These are phyloP conservation scores for Epichloe festucae DNA, from an alignment of 2,329 filamentous ascomycete genomes.

Conservation along the genomic window DNA sequence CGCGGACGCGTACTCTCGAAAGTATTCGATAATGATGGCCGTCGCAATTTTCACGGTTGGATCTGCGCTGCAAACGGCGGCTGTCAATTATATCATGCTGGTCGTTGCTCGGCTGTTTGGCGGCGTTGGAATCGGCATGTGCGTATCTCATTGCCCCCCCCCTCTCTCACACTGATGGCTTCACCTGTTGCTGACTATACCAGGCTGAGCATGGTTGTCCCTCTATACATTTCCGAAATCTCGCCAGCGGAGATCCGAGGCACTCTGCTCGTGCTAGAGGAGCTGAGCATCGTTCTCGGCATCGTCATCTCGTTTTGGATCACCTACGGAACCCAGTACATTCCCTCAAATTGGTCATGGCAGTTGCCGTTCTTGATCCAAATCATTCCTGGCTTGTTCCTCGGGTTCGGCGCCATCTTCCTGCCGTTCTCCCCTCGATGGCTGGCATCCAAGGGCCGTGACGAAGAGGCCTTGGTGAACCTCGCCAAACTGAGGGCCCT, in stretches of 20 bases:
- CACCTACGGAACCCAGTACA: slow-evolving; percentile 17
- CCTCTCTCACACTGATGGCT: background rate
- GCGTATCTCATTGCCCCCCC: background rate
- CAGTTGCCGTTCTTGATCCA: slow-evolving; percentile 18
- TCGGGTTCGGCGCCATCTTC: slow-evolving; percentile 13
- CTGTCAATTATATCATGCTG: slow-evolving; percentile 27
- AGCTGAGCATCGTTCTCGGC: slow-evolving; percentile 19
- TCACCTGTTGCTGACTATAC: background rate
- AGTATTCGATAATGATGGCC: slow-evolving; percentile 21
- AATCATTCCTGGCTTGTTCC: slow-evolving; percentile 14
- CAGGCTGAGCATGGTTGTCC: slow-evolving; percentile 22
- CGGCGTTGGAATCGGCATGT: slow-evolving; percentile 29
- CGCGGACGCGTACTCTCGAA: slow-evolving; percentile 20
- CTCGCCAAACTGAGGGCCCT: slow-evolving; percentile 13
- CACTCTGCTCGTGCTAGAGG: slow-evolving; percentile 29
- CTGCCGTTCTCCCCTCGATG: slow-evolving; percentile 17
- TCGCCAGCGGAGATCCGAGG: slow-evolving; percentile 35
- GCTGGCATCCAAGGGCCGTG: slow-evolving; percentile 14
- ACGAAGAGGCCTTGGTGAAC: slow-evolving; percentile 12
- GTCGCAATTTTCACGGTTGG: slow-evolving; percentile 26
- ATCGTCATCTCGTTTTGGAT: slow-evolving; percentile 21
- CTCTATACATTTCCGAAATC: slow-evolving; percentile 32
- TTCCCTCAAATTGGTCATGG: slow-evolving; percentile 15
- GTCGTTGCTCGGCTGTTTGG: slow-evolving; percentile 29
- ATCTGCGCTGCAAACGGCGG: slow-evolving; percentile 28